A percentile compares a stretch with the other conserved stretches of the same genome.
phyloP scores from a whole-genome alignment of 1,284 basidiomycete species.

The Trichosporon coremiiforme region DNA sequence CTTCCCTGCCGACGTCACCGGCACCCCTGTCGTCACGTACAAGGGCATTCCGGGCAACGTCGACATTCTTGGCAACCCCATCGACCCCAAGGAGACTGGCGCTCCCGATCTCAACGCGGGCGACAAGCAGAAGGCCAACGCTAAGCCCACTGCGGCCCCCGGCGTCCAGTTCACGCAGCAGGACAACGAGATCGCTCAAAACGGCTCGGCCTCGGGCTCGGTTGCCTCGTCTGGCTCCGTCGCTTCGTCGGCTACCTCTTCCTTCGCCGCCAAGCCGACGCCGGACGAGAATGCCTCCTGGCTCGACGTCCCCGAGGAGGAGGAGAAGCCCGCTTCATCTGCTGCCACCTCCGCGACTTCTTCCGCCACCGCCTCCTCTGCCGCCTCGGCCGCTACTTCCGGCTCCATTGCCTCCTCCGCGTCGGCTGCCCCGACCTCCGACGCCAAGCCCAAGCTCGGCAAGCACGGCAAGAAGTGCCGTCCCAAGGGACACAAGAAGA shows the following conservation, averaged over 20 bases:
- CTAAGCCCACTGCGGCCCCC: neutral
- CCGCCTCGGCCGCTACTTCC: neutral
- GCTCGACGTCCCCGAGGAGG: neutral
- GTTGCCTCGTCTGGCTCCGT: neutral
- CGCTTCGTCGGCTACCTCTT: neutral
- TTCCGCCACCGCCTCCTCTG: neutral
- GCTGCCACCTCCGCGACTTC: too few relatives aligned
- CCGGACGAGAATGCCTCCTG: neutral
- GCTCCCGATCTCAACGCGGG: neutral
- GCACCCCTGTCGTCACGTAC: neutral
- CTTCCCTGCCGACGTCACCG: neutral
- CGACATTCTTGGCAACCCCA: neutral
- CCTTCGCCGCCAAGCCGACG: neutral
- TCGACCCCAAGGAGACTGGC: neutral
- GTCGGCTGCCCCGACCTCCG: neutral
- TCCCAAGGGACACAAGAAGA: neutral
- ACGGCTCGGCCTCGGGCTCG: neutral
- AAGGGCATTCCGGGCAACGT: neutral
- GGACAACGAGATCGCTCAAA: neutral
- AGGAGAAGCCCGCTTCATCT: neutral
- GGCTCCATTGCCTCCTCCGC: neutral
- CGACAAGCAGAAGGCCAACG: conserved; percentile 13
- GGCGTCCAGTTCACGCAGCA: neutral
- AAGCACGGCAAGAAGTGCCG: conserved; percentile 15
- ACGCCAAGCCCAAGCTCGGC: neutral